Evolutionary conservation across 805 yeast species (phyloP), one percentile per base, ranked within the genome.

Genomic region (Citeromyces nyonsensis): DNA sequence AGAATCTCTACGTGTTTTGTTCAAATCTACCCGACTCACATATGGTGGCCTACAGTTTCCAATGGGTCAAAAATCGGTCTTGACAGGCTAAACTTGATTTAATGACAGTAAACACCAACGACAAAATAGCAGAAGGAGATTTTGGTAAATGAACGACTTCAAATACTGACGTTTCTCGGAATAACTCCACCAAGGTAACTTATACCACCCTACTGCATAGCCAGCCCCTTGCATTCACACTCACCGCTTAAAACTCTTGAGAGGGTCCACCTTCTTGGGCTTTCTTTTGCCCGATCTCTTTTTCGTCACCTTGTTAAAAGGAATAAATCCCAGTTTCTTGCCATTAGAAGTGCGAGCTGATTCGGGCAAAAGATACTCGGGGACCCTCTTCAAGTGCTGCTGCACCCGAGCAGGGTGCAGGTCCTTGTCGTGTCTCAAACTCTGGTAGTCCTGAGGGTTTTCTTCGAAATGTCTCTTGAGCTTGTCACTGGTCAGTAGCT

Each of bases 381-480:
- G 98, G 22, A 91, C 88, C 51, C 94, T 70, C 51, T 83, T 86
- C 58, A 91, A 63, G 48, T 91, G 95, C 24, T 70, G 59, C 51
- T 86, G 95, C 5, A 74, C 68, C 52, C 94, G 71, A 1, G 86
- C 62, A 7, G 88, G 75, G 47, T 86, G 94, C 36, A 83, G 52
- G 41, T 81, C 94, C 45, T 77, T 81, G 51, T 91, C 98, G 48
- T 91, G 98, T 49, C 95, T 78, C 49, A 91, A 68, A 33, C 80
- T 73, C 13, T 73, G 73, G 45, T 91, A 66, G 56, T 91, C 98
- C 48, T 83, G 93, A 6, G 98, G 98, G 49, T 91, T 91, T 49
- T 91, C 97, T 53, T 88, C 95, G 51, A 91, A 91, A 56, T 84
- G 94, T 48, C 95, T 69, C 56, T 85, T 84, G 50, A 91, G 67